Base-by-base conservation (phyloP, 2,329 filamentous ascomycete genomes). In the Claviceps africana region DNA sequence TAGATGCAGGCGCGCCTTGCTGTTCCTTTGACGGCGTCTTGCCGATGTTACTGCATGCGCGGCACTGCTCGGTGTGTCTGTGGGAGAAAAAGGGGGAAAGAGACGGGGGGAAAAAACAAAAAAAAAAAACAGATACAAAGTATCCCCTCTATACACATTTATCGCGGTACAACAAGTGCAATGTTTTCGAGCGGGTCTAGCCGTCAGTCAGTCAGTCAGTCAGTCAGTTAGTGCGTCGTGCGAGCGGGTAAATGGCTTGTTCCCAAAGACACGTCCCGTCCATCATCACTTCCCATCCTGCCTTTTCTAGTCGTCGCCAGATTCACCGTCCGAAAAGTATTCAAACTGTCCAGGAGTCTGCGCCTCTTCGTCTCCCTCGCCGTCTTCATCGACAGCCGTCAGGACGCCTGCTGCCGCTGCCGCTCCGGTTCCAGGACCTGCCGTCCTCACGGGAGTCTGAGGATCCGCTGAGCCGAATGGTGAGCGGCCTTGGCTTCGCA, bases 351-450 rank as follows among this genome's bases (percentile, higher is more conserved):
- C 70, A 5, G 87, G 88, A 7, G 80, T 66, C 39, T 76, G 71
- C 2, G 87, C 87, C 64, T 91, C 87, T 60, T 85, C 83, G 13
- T 79, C 83, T 35, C 76, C 82, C 56, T 88, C 85, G 10, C 76
- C 81, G 60, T 91, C 86, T 67, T 97, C 91, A 61, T 96, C 90
- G 4, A 95, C 81, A 6, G 89, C 85, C 4, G 86, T 95, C 59
- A 95, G 71, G 2, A 94, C 87, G 52, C 84, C 86, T 0, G 86
- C 88, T 0, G 85, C 85, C 0, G 85, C 84, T 0, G 82, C 82
- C 19, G 86, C 82, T 50, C 85, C 80, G 13, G 54, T 51, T 11
- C 54, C 67, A 13, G 37, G 30, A 43, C 51, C 54, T n/a, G 82
- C 79, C 53, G 80, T 77, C 42, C 57, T 57, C n/a, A 55, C 60